These are phyloP conservation scores for Sporothrix globosa DNA, from an alignment of 2,329 filamentous ascomycete species.

Conservation along the genomic window DNA sequence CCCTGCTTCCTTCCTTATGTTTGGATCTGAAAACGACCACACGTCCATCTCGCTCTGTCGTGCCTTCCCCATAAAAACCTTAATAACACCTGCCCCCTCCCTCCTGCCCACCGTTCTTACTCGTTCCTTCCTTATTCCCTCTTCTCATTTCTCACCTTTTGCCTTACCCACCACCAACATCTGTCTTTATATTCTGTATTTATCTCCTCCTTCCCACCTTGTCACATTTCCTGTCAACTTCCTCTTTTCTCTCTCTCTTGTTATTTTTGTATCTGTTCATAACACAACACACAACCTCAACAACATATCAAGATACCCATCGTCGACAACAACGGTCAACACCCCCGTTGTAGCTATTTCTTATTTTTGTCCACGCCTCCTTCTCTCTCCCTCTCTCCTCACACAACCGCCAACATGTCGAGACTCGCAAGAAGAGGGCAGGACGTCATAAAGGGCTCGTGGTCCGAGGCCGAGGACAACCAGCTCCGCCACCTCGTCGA, in stretches of 20 bases:
- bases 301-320: background rate
- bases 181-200: too few species aligned
- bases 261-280: background rate
- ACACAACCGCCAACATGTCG: conserved; percentile 9
- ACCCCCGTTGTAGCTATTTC: background rate
- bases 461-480: conserved; percentile 72
- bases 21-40: conserved; percentile 25
- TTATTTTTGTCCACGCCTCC: background rate
- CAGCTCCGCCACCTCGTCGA: conserved; percentile 68
- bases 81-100: conserved; percentile 24
- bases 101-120: conserved; percentile 3
- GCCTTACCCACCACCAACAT: background rate
- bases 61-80: conserved; percentile 28
- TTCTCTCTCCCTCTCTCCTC: background rate
- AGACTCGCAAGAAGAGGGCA: background rate
- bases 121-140: conserved; percentile 3
- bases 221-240: background rate
- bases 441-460: conserved; percentile 57
- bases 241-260: background rate
- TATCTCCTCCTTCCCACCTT: too few species aligned
- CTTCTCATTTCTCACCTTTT: conserved; percentile 3
- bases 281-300: background rate
- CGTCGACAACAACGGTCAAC: background rate
- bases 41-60: conserved; percentile 16
- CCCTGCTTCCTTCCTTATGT: background rate